phyloP scores from a whole-genome alignment of 225 moss, liverwort and hornwort genomes.

The Marchantia paleacea region DNA sequence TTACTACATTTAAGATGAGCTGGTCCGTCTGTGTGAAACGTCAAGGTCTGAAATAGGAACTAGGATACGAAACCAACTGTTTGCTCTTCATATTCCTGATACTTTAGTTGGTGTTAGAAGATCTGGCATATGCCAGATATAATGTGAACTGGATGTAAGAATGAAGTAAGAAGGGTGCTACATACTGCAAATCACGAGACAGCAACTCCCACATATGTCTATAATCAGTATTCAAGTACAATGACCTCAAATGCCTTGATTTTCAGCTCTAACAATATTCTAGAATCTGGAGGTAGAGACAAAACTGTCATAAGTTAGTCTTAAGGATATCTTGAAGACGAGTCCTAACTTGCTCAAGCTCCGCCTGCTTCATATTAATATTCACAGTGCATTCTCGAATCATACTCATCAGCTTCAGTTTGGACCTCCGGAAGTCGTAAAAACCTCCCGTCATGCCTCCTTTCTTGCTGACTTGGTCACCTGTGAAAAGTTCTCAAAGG shows the following conservation, averaged over 20 bases:
- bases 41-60: constrained; percentile 41
- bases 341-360: constrained; percentile 59
- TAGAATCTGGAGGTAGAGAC: background rate
- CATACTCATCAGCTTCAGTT: constrained; percentile 68
- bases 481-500: constrained; percentile 33
- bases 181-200: too few species aligned
- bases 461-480: constrained; percentile 94
- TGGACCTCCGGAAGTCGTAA: constrained; percentile 86
- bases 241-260: too few species aligned
- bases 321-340: constrained; percentile 80
- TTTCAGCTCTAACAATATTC: background rate
- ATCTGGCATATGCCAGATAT: too few species aligned
- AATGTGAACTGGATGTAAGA: too few species aligned
- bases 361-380: constrained; percentile 59
- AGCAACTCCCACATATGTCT: too few species aligned
- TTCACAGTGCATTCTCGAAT: constrained; percentile 70
- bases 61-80: background rate
- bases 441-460: constrained; percentile 97
- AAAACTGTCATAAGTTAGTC: background rate
- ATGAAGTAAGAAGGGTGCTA: too few species aligned
- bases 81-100: too few species aligned
- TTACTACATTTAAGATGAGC: constrained; percentile 57
- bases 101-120: too few species aligned
- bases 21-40: constrained; percentile 65
- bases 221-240: too few species aligned